A percentile compares a stretch with the other conserved stretches of the same genome.
These are phyloP conservation scores for Alternaria dauci DNA, from an alignment of 2,329 filamentous ascomycete genomes.

Conservation along the genomic window DNA sequence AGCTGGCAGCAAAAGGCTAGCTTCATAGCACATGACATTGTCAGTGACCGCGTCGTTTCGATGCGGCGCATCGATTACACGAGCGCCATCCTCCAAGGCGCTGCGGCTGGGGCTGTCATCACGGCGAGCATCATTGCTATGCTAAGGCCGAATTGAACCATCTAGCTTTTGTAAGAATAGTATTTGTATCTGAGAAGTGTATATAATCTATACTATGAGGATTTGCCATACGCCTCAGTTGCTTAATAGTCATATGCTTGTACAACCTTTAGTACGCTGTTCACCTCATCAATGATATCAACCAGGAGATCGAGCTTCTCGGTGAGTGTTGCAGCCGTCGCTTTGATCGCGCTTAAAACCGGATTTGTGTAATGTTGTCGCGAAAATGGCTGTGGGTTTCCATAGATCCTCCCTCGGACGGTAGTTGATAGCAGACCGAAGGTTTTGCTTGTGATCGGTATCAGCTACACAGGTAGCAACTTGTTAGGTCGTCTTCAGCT, in stretches of 20 bases:
- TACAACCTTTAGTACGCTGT: background rate
- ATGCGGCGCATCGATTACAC: slow-evolving; percentile 58
- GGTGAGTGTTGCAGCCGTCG: background rate
- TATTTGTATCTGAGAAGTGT: background rate
- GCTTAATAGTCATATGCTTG: background rate
- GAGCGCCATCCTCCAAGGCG: slow-evolving; percentile 55
- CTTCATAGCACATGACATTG: slow-evolving; percentile 43
- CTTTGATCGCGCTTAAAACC: background rate
- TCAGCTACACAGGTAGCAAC: background rate
- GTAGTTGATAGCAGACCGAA: background rate
- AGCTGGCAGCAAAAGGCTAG: slow-evolving; percentile 35
- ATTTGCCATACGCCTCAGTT: background rate
- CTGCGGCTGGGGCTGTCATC: slow-evolving; percentile 53
- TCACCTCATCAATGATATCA: background rate
- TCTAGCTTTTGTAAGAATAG: slow-evolving; percentile 11
- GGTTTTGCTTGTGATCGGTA: background rate
- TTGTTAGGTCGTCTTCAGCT: background rate
- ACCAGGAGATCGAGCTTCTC: background rate
- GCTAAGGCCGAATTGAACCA: slow-evolving; percentile 28
- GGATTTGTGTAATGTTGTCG: background rate
- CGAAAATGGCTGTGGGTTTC: background rate
- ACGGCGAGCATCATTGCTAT: slow-evolving; percentile 40
- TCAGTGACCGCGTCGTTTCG: slow-evolving; percentile 56
- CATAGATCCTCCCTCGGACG: background rate
- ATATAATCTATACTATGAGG: background rate